These are phyloP conservation scores for Epichloe sibirici DNA, from an alignment of 2,329 filamentous ascomycete species.

Conservation along the genomic window DNA sequence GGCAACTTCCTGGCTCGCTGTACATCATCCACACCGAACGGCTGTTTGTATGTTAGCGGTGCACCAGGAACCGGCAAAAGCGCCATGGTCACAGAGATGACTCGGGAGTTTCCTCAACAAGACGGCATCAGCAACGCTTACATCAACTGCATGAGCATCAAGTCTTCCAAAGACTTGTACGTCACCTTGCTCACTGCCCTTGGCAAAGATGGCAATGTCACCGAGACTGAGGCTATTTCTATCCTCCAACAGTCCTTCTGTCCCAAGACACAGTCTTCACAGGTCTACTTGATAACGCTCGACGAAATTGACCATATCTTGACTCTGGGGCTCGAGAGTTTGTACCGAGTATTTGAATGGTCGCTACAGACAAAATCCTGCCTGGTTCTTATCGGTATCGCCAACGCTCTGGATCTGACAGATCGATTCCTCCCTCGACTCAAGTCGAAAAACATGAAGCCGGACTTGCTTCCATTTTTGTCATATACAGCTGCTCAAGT, in stretches of 20 bases:
- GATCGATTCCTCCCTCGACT: constrained; percentile 89
- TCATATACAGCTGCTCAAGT: constrained; percentile 86
- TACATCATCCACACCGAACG: constrained; percentile 47
- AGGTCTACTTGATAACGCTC: constrained; percentile 70
- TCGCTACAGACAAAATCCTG: constrained; percentile 70
- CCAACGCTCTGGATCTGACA: constrained; percentile 89
- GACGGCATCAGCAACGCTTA: constrained; percentile 56
- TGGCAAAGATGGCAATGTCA: constrained; percentile 42
- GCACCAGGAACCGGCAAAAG: constrained; percentile 96
- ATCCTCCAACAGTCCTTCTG: constrained; percentile 61
- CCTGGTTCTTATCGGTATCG: constrained; percentile 80
- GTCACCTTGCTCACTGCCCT: constrained; percentile 62
- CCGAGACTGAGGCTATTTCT: constrained; percentile 55
- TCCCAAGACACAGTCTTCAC: constrained; percentile 40
- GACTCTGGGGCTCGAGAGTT: constrained; percentile 72
- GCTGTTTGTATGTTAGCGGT: constrained; percentile 89
- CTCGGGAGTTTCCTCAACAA: constrained; percentile 41
- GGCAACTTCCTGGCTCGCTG: constrained; percentile 55
- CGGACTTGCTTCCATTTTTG: constrained; percentile 78
- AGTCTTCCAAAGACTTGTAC: constrained; percentile 77
- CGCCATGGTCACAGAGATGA: constrained; percentile 76
- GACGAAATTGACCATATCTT: constrained; percentile 95
- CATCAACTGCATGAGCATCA: constrained; percentile 96
- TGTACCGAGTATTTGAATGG: constrained; percentile 96
- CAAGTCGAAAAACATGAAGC: constrained; percentile 85